Evolutionary conservation across 2,329 filamentous ascomycete genomes (phyloP), one percentile per base, ranked within the genome.

Genomic region (Delphinella strobiligena): DNA sequence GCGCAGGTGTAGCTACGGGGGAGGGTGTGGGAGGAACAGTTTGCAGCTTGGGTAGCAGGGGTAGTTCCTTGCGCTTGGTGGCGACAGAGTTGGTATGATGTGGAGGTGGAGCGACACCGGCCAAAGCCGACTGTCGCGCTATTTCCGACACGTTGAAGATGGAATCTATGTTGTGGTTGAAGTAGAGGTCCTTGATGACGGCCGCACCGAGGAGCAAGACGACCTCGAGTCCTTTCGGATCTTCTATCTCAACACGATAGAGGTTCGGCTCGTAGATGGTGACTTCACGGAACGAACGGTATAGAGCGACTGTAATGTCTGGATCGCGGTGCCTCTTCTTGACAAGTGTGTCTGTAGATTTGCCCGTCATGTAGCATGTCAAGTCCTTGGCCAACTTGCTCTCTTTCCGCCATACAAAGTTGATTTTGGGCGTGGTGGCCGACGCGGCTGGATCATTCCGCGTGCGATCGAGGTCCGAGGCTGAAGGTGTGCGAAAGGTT

Each of bases 251-350:
- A 9, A 96, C 81, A 5, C 91, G 73, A 45, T 82, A 80, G 54
- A 96, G 69, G 55, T 96, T 96, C 4, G 89, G 84, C 60, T 98
- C 84, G 64, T 96, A 95, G 31, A 98, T 72, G 2, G 88, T 93
- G 43, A 96, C 62, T 50, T 88, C 83, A 49, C 76, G 80, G 18
- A 80, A 68, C 14, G 74, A 72, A 48, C 81, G 78, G 67, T 88
- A 93, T 51, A 96, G 73, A 2, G 86, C 87, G n/a, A 96, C 72
- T 0, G 87, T 88, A 50, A 96, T 96, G 61, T 96, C 91, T 0
- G 91, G 89, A 57, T 98, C 91, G 56, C 84, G 89, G 64, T 71
- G 82, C 67, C 84, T 78, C 49, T 69, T 84, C 61, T 80, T 84
- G 16, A 74, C 76, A 19, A 74, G 75, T 3, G 65, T 56, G 37